A percentile compares a stretch with the other conserved stretches of the same genome.
Evolutionary conservation across 176 grass and related monocot species (phyloP).

Genomic region (Ampelocalamus luodianensis): DNA sequence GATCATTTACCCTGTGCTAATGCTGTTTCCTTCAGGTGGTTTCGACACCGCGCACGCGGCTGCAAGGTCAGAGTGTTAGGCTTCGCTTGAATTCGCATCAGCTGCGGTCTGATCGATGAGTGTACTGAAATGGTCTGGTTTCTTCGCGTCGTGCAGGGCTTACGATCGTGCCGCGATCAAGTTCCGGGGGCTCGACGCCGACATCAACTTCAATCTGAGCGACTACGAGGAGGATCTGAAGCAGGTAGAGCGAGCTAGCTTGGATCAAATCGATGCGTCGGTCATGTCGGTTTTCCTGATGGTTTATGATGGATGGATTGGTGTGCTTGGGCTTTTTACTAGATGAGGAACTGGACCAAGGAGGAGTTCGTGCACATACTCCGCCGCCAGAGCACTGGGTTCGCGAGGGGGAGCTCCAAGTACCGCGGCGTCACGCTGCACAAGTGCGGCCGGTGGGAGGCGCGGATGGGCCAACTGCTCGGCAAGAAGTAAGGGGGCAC

Average conservation of each 20-base stretch:
- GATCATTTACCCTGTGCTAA: background rate
- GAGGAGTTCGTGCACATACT: conserved; percentile 99
- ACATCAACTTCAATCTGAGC: conserved; percentile 91
- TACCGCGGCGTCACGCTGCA: conserved; percentile 95
- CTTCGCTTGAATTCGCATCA: background rate
- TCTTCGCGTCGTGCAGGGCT: conserved; percentile 50
- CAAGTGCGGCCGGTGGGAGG: conserved; percentile 98
- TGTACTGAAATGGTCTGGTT: background rate
- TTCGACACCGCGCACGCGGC: conserved; percentile 96
- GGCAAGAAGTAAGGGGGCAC: conserved; percentile 82
- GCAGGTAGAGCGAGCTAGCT: conserved; percentile 45
- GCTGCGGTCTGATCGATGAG: background rate
- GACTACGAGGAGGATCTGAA: conserved; percentile 97
- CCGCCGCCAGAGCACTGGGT: conserved; percentile 94
- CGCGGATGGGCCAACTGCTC: conserved; percentile 94
- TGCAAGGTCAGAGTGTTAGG: conserved; percentile 55
- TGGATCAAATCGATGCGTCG: background rate
- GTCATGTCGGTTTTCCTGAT: background rate
- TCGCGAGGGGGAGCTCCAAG: conserved; percentile 92
- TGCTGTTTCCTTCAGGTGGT: conserved; percentile 61
- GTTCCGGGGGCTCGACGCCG: conserved; percentile 88
- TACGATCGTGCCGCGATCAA: conserved; percentile 97
- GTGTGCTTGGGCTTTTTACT: background rate
- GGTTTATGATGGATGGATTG: background rate
- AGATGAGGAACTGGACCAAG: conserved; percentile 96